A percentile compares a stretch with the other conserved stretches of the same genome.
These are phyloP conservation scores for Hibiscus tridactylites DNA, from an alignment of 345 rosid genomes.

Conservation along the genomic window DNA sequence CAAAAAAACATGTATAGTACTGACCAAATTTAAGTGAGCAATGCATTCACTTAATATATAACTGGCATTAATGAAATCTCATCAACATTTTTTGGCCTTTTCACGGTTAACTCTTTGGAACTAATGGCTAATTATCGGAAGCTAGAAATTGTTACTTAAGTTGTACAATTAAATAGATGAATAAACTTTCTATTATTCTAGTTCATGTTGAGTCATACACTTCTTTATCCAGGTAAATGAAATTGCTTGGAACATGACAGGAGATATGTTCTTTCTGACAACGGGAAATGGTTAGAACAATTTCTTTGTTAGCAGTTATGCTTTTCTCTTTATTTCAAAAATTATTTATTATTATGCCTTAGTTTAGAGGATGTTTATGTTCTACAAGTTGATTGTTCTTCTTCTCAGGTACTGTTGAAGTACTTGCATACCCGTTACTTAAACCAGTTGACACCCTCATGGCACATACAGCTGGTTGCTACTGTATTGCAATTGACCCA, in stretches of 20 bases:
- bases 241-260: slow-evolving; percentile 95
- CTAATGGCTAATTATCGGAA: not conserved
- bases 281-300: slow-evolving; percentile 78
- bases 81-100: not conserved
- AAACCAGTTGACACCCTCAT: slow-evolving; percentile 9
- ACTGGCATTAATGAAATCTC: not conserved
- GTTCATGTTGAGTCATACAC: not conserved
- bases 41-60: not conserved
- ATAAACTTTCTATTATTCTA: not conserved
- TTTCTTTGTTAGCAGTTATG: not conserved
- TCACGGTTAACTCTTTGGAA: not conserved
- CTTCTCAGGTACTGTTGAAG: slow-evolving; percentile 60
- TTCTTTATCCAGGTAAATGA: slow-evolving; percentile 67
- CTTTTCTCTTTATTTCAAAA: not conserved
- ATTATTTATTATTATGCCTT: not conserved
- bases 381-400: not conserved
- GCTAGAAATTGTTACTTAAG: not conserved
- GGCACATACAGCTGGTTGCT: slow-evolving; percentile 90
- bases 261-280: slow-evolving; percentile 90
- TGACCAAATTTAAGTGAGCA: not conserved
- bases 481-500: slow-evolving; percentile 43
- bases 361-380: not conserved
- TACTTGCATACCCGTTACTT: slow-evolving; percentile 1
- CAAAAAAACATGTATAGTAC: not conserved
- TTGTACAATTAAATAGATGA: not conserved